phyloP scores from a whole-genome alignment of 805 yeast species.

The Saturnispora bothae region DNA sequence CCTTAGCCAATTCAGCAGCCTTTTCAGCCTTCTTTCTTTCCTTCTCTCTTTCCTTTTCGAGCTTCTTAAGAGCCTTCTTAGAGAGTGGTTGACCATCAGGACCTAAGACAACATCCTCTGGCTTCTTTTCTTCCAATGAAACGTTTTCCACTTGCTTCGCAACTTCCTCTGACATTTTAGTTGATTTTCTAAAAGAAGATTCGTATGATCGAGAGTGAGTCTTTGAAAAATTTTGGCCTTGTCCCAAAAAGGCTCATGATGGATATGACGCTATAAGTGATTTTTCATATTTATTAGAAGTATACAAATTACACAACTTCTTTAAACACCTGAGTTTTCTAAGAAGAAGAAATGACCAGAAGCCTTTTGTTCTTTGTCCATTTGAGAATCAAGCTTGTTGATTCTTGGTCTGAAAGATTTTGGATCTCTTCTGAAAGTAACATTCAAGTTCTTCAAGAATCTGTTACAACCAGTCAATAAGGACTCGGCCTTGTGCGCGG shows the following conservation, averaged over 20 bases:
- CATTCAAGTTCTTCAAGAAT: constrained; percentile 93
- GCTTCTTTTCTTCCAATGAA: constrained; percentile 12
- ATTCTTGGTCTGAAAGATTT: constrained; percentile 97
- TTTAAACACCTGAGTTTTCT: constrained; percentile 44
- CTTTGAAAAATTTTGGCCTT: not conserved
- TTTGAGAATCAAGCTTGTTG: constrained; percentile 93
- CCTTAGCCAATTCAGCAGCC: constrained; percentile 79
- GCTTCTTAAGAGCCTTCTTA: constrained; percentile 90
- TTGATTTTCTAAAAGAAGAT: not conserved
- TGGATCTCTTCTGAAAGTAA: constrained; percentile 99
- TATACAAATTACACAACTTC: too few relatives aligned
- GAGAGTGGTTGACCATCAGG: constrained; percentile 77
- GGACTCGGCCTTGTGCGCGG: constrained; percentile 84
- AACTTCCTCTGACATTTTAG: constrained; percentile 22
- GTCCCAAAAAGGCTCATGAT: not conserved
- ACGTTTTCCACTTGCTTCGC: constrained; percentile 22
- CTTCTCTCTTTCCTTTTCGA: constrained; percentile 88
- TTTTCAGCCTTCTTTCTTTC: constrained; percentile 87
- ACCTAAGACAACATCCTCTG: constrained; percentile 22
- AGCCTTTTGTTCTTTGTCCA: constrained; percentile 96
- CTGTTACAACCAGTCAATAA: constrained; percentile 94
- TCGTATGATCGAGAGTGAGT: too few relatives aligned
- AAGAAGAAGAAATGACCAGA: constrained; percentile 93
- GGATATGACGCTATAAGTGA: too few relatives aligned
- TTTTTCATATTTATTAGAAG: not conserved